These are phyloP conservation scores for Aegilops speltoides DNA, from an alignment of 176 grass and related monocot genomes.

Conservation along the genomic window DNA sequence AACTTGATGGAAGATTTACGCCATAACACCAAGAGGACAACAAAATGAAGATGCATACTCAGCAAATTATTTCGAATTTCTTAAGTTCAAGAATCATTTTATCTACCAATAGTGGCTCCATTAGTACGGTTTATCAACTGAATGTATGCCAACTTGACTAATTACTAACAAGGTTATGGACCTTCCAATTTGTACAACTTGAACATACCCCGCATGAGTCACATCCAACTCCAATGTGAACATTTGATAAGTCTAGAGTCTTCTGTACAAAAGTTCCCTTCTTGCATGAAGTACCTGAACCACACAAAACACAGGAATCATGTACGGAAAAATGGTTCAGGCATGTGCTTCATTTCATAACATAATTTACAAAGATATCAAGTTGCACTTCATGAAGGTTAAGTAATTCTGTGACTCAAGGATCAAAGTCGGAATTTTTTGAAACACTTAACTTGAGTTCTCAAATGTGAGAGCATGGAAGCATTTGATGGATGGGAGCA, in stretches of 20 bases:
- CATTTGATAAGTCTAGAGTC: slow-evolving; percentile 26
- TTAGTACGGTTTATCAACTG: neutral
- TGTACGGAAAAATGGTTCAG: neutral
- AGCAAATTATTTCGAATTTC: neutral
- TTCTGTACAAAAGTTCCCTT: neutral
- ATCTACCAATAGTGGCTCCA: neutral
- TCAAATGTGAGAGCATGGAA: too few relatives aligned
- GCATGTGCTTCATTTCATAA: neutral
- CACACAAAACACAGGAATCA: neutral
- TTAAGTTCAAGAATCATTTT: slow-evolving; percentile 2
- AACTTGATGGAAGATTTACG: neutral
- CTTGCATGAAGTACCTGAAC: slow-evolving; percentile 38
- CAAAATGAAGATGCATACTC: neutral
- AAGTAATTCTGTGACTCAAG: neutral
- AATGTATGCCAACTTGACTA: slow-evolving; percentile 2
- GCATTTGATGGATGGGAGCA: too few relatives aligned
- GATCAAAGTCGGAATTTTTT: neutral
- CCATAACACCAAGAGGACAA: neutral
- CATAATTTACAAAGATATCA: slow-evolving; percentile 29
- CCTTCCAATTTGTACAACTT: neutral
- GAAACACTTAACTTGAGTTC: too few relatives aligned
- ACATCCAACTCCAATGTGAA: slow-evolving; percentile 77
- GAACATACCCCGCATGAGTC: slow-evolving; percentile 92
- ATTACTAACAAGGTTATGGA: slow-evolving; percentile 7
- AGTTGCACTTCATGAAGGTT: neutral